Conservation (phyloP, 371 early-diverging fungal species). For the Massospora cicadina region DNA sequence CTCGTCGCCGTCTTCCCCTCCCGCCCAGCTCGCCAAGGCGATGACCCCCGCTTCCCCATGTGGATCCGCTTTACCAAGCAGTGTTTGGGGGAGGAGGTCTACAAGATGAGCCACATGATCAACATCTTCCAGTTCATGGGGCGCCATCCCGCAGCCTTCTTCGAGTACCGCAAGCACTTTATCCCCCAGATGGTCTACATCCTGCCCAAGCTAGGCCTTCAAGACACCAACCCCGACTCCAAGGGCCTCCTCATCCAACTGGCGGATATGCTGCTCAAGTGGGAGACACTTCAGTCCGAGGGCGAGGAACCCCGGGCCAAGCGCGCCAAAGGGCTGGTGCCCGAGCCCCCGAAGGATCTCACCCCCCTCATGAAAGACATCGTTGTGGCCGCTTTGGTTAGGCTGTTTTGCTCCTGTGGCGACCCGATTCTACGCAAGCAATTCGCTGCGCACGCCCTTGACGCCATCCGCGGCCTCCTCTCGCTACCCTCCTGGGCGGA, state of each 20-base stretch:
- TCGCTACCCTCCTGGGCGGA: constrained; percentile 26
- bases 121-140: constrained; percentile 82
- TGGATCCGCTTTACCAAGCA: constrained; percentile 81
- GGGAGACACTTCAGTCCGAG: neutral
- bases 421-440: constrained; percentile 32
- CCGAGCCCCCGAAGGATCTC: neutral
- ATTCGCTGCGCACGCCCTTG: constrained; percentile 37
- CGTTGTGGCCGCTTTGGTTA: constrained; percentile 45
- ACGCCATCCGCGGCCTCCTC: constrained; percentile 38
- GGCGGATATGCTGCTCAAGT: constrained; percentile 5
- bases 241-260: neutral
- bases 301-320: neutral
- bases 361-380: constrained; percentile 32
- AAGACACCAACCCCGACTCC: neutral
- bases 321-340: neutral
- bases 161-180: constrained; percentile 71
- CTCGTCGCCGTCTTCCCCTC: constrained; percentile 75
- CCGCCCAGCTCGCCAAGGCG: constrained; percentile 29
- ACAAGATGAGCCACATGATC: constrained; percentile 68
- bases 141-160: constrained; percentile 75
- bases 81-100: constrained; percentile 78
- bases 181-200: constrained; percentile 71
- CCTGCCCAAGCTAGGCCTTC: constrained; percentile 65
- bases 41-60: constrained; percentile 38
- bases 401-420: constrained; percentile 41